Evolutionary conservation across 306 rosid species (phyloP).

Genomic region (Begonia fuchsioides): DNA sequence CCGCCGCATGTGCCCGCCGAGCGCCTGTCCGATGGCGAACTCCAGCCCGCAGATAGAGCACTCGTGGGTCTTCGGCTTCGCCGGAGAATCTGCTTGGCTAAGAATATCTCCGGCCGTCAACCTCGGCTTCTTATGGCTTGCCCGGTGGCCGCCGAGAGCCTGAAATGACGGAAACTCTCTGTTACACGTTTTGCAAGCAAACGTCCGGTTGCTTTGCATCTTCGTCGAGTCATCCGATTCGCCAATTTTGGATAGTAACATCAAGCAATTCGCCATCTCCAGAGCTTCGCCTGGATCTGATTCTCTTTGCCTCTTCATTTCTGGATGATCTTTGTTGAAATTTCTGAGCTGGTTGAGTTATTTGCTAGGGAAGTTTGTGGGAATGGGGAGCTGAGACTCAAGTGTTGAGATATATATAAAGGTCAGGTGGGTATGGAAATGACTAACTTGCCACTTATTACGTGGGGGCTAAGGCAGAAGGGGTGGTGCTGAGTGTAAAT

Average conservation of each 20-base stretch:
- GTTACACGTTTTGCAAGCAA: conserved; percentile 57
- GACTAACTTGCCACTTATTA: background rate
- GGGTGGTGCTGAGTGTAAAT: background rate
- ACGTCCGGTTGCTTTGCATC: conserved; percentile 8
- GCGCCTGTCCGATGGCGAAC: conserved; percentile 66
- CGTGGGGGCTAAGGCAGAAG: conserved; percentile 8
- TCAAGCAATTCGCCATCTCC: conserved; percentile 28
- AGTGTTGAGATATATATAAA: background rate
- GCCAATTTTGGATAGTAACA: conserved; percentile 33
- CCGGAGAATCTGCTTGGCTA: background rate
- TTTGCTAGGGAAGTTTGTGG: background rate
- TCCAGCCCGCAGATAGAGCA: conserved; percentile 60
- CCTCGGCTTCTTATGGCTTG: conserved; percentile 62
- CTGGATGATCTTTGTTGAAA: no score
- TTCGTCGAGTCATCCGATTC: conserved; percentile 2
- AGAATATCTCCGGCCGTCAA: conserved; percentile 9
- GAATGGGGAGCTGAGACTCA: background rate
- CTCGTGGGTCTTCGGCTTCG: conserved; percentile 39
- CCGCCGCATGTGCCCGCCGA: conserved; percentile 89
- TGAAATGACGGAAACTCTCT: conserved; percentile 52
- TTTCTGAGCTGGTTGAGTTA: no score
- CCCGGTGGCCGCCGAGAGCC: conserved; percentile 85
- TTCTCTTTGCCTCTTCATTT: conserved; percentile 45
- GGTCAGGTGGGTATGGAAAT: background rate
- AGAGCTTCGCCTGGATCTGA: background rate